A percentile compares a stretch with the other conserved stretches of the same genome.
These are phyloP conservation scores for Bipolaris gigantea DNA, from an alignment of 2,329 filamentous ascomycete species.

Conservation along the genomic window DNA sequence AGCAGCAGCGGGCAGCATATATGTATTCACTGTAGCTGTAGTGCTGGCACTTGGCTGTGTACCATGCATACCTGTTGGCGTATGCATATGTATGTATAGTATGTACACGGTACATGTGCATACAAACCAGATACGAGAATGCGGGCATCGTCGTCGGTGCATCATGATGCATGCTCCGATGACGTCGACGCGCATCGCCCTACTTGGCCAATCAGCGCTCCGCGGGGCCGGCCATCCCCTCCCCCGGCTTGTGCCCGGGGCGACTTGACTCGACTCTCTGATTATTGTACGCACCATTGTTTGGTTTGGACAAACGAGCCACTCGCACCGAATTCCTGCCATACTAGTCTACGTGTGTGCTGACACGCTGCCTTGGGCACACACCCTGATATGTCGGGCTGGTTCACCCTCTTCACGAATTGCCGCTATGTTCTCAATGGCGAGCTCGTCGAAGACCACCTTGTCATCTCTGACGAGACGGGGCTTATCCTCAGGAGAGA, in stretches of 20 bases:
- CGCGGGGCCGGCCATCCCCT: slow-evolving; percentile 6
- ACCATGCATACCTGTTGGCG: too few relatives aligned
- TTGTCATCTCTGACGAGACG: slow-evolving; percentile 51
- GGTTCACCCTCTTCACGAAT: slow-evolving; percentile 52
- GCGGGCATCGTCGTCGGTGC: slow-evolving; percentile 9
- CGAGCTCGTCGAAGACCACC: slow-evolving; percentile 48
- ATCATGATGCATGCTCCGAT: slow-evolving; percentile 16
- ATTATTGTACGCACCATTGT: neutral
- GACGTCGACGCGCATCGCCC: slow-evolving; percentile 15
- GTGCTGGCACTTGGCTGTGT: neutral
- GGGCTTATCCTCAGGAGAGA: slow-evolving; percentile 49
- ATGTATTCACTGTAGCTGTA: slow-evolving; percentile 25
- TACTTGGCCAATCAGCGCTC: slow-evolving; percentile 15
- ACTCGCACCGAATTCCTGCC: slow-evolving; percentile 8
- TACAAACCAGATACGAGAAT: too few relatives aligned
- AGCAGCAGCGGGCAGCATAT: slow-evolving; percentile 6
- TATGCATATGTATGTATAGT: too few relatives aligned
- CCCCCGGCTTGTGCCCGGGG: slow-evolving; percentile 10
- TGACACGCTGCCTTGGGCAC: neutral
- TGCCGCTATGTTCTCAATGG: slow-evolving; percentile 50
- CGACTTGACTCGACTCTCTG: slow-evolving; percentile 5
- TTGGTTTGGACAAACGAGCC: neutral
- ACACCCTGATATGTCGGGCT: slow-evolving; percentile 42
- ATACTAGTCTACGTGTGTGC: slow-evolving; percentile 3
- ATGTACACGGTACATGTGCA: too few relatives aligned